Evolutionary conservation across 139 green algal species (phyloP), one percentile per base, ranked within the genome.

Genomic region (Tetratostichococcus sp.): DNA sequence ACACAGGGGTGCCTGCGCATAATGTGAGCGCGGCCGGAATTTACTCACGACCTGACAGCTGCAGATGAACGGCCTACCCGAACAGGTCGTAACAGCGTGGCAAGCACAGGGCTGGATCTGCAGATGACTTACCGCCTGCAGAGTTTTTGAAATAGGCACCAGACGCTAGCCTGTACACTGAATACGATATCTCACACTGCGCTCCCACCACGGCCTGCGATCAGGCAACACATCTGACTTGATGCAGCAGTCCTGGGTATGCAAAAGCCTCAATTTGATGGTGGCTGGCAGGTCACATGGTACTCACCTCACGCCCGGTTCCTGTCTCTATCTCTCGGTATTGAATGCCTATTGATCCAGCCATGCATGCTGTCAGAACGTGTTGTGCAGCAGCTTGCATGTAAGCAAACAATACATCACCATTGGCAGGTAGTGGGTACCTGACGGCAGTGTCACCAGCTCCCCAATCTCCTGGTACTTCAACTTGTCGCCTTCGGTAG

Each of bases 111-210:
- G 11, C 39, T 21, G 39, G 8, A 21, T 50, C 8, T 50, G 39
- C 39, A 50, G 39, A 50, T 11, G 50, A 25, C 50, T 62, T 2
- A 62, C 50, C 50, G 50, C 50, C 50, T n/a, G 50, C 11, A n/a
- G 66, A 82, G 76, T 93, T 90, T 77, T 90, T 91, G 80, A 89
- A 91, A 72, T 93, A 91, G 8, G 82, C 88, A 1, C 88, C 86
- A 1, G 73, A 83, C n/a, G 81, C 71, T 31, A 93, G 85, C 35
- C 87, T 81, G 73, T 88, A 93, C 62, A 93, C 86, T 17, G 80
- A 85, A 80, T 91, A 93, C 23, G 68, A 32, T 19, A 90, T 74
- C 34, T 87, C 80, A 57, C 80, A 86, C 1, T 77, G 33, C 1
- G 67, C 69, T 0, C 80, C 86, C 0, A 77, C 19, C 1, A n/a